A percentile compares a stretch with the other conserved stretches of the same genome.
Evolutionary conservation across 2,329 filamentous ascomycete species (phyloP).

Genomic region (Pseudogymnoascus sp.): DNA sequence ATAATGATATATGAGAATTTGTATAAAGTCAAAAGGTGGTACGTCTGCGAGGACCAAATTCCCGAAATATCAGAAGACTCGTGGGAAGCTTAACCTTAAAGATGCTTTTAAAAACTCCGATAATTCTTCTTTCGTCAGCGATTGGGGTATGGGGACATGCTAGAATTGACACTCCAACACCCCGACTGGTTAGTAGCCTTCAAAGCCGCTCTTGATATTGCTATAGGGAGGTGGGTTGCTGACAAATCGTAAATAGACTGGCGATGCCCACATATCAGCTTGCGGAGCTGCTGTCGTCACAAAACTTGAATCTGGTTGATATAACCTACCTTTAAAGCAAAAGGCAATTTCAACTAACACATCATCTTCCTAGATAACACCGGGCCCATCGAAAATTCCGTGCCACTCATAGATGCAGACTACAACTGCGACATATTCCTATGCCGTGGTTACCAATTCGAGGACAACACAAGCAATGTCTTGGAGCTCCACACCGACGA

Average conservation of each 20-base stretch:
- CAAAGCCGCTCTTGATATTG: neutral
- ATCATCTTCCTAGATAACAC: neutral
- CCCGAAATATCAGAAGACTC: neutral
- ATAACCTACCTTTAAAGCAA: neutral
- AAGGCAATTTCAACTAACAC: neutral
- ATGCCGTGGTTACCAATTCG: slow-evolving; percentile 39
- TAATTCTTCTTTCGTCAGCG: neutral
- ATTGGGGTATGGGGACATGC: neutral
- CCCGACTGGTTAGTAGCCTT: neutral
- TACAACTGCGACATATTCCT: slow-evolving; percentile 34
- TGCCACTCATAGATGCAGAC: neutral
- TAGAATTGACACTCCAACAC: neutral
- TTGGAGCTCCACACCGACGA: slow-evolving; percentile 36
- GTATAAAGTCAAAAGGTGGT: neutral
- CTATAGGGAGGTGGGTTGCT: neutral
- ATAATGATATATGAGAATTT: neutral
- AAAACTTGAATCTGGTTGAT: neutral
- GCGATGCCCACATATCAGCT: neutral
- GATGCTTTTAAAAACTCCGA: neutral
- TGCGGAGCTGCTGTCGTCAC: neutral
- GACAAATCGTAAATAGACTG: neutral
- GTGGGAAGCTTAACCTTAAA: neutral
- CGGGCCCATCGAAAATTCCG: neutral
- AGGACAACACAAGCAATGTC: slow-evolving; percentile 35
- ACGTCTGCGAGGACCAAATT: neutral